Base-by-base conservation (phyloP, 208 protist genomes). In the Wallacemonas sp. region DNA sequence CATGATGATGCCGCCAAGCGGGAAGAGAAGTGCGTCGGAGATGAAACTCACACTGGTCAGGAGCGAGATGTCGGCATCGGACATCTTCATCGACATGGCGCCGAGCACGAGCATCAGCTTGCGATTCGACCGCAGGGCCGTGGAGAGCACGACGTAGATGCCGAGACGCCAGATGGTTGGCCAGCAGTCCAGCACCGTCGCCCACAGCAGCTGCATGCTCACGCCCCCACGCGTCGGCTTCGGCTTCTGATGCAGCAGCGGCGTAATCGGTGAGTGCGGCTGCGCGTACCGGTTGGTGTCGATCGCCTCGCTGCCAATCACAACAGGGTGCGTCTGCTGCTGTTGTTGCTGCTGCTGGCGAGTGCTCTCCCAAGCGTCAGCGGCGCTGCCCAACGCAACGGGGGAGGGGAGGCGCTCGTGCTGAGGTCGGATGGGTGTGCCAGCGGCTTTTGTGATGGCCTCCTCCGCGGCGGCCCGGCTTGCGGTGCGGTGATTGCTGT, bases 81-180 rank as follows among this genome's bases (percentile, higher is more conserved):
- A 74, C 64, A 96, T 79, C 17, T 65, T 66, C 16, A 76, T 44
- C 6, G 70, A 73, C 81, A 94, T 87, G 14, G 74, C 80, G 2
- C 83, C 81, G 61, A 96, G 81, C 32, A 80, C 75, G 23, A 94
- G 54, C 46, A 96, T 83, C 26, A 94, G 79, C 75, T 96, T 94
- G 26, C 86, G 83, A 57, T 92, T 94, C 0, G 78, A 68, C 0
- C 90, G 88, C 19, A 96, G 70, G 2, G 81, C 67, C 17, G 76
- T 76, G 68, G 76, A 81, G 21, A 93, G 68, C 21, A 94, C 64
- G 19, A 88, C 68, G 64, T 88, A 91, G 19, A 94, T n/a, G 21
- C 90, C 90, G 2, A 96, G 70, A 5, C 87, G 83, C 81, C 84
- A 93, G 17, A 92, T 93, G 26, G 72, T 70, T 32, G 26, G 44